A percentile compares a stretch with the other conserved stretches of the same genome.
Evolutionary conservation across 768 basidiomycete species (phyloP).

Genomic region (Trametes cubensis): DNA sequence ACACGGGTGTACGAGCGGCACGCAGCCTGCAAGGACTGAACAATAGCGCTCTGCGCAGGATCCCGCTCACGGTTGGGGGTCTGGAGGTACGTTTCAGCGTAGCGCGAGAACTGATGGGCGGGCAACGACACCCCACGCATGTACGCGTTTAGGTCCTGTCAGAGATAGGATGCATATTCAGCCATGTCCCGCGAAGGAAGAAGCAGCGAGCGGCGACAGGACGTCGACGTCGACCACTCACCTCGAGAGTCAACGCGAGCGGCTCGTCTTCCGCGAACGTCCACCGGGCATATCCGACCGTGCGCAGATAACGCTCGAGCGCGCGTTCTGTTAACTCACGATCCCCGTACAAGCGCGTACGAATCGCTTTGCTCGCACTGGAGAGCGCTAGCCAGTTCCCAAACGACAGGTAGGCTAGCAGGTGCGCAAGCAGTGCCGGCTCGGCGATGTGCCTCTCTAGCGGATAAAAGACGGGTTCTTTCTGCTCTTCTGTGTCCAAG

Average conservation of each 20-base stretch:
- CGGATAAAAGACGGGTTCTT: slow-evolving; percentile 44
- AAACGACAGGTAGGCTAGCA: slow-evolving; percentile 70
- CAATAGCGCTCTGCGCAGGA: slow-evolving; percentile 42
- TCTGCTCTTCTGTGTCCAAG: slow-evolving; percentile 28
- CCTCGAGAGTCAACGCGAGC: slow-evolving; percentile 62
- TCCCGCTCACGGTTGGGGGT: slow-evolving; percentile 44
- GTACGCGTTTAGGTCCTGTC: slow-evolving; percentile 78
- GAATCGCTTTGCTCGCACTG: slow-evolving; percentile 53
- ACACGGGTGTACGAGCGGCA: slow-evolving; percentile 81
- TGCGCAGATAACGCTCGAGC: slow-evolving; percentile 67
- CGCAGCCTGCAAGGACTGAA: slow-evolving; percentile 58
- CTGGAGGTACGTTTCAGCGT: slow-evolving; percentile 61
- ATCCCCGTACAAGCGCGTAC: slow-evolving; percentile 50
- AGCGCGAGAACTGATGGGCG: slow-evolving; percentile 67
- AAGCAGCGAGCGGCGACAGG: background rate
- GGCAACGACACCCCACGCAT: slow-evolving; percentile 80
- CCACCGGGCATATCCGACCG: slow-evolving; percentile 79
- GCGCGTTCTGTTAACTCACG: slow-evolving; percentile 61
- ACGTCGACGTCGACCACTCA: slow-evolving; percentile 35
- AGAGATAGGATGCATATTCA: background rate
- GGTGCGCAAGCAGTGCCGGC: slow-evolving; percentile 50
- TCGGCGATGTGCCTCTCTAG: slow-evolving; percentile 59
- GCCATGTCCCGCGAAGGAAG: background rate
- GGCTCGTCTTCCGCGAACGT: slow-evolving; percentile 51
- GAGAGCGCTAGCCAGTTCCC: slow-evolving; percentile 70